phyloP scores from a whole-genome alignment of 2,329 filamentous ascomycete species.

The Stachybotrys chlorohalonatus region DNA sequence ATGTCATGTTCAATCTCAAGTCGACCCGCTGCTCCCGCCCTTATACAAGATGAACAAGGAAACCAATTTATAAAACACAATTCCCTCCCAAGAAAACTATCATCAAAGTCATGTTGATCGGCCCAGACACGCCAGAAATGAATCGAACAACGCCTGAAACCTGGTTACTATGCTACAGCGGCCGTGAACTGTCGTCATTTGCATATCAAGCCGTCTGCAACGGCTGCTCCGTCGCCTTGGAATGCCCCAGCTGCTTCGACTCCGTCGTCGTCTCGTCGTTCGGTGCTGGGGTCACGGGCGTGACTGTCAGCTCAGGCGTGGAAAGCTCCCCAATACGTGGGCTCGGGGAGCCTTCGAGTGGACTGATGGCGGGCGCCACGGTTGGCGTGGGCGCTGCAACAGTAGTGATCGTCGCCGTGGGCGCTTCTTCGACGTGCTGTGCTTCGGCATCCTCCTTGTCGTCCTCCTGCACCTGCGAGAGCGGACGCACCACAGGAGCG shows the following conservation, averaged over 20 bases:
- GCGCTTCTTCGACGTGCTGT: conserved; percentile 18
- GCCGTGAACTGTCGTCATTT: no score
- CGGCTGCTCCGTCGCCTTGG: conserved; percentile 24
- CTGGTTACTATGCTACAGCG: no score
- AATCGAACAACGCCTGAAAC: no score
- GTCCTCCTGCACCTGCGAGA: conserved; percentile 28
- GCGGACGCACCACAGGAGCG: conserved; percentile 13
- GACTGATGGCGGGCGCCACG: conserved; percentile 1
- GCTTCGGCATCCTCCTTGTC: conserved; percentile 23
- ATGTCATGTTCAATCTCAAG: no score
- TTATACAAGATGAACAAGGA: no score
- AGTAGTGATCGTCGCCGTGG: neutral
- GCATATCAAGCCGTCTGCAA: conserved; percentile 9
- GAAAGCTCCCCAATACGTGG: conserved; percentile 7
- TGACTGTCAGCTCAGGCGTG: conserved; percentile 38
- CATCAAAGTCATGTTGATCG: no score
- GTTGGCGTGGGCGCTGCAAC: neutral
- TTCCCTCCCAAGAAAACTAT: no score
- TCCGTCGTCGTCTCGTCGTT: conserved; percentile 20
- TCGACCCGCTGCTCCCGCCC: no score
- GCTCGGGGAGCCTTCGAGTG: conserved; percentile 1
- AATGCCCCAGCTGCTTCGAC: conserved; percentile 34
- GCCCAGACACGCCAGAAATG: no score
- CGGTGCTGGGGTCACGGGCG: conserved; percentile 37
- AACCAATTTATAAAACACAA: no score